phyloP scores from a whole-genome alignment of 768 basidiomycete species.

The Cystobasidium onofrii region DNA sequence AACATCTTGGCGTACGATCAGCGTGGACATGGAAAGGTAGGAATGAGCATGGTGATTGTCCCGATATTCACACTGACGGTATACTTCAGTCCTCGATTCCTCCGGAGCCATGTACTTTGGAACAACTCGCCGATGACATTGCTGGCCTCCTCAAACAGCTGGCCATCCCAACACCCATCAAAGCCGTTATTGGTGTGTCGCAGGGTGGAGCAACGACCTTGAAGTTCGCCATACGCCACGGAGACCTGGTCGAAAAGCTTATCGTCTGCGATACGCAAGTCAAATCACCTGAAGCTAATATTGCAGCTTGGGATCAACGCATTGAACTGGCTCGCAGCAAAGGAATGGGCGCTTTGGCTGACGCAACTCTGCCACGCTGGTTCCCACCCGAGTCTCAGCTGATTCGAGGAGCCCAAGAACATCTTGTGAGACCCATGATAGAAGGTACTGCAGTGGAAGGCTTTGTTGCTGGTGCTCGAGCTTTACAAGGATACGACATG shows the following conservation, averaged over 20 bases:
- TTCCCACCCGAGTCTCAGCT: conserved; percentile 41
- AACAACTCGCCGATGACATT: conserved; percentile 43
- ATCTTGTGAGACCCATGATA: conserved; percentile 40
- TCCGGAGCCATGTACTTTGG: conserved; percentile 40
- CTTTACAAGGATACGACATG: conserved; percentile 45
- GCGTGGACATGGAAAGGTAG: conserved; percentile 45
- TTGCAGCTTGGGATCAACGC: conserved; percentile 45
- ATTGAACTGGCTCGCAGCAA: conserved; percentile 41
- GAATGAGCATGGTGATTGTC: neutral
- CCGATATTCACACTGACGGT: neutral
- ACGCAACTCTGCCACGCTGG: conserved; percentile 44
- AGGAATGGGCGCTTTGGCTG: conserved; percentile 42
- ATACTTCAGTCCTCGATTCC: conserved; percentile 40
- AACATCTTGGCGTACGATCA: conserved; percentile 45
- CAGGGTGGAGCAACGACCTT: conserved; percentile 46
- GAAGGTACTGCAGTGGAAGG: conserved; percentile 42
- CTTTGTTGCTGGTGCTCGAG: conserved; percentile 42
- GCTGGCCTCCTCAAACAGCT: conserved; percentile 41
- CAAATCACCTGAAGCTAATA: conserved; percentile 44
- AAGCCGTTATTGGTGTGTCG: conserved; percentile 45
- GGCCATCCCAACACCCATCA: conserved; percentile 39
- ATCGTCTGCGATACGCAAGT: conserved; percentile 46
- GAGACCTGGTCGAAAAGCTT: conserved; percentile 37
- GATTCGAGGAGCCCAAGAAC: conserved; percentile 37
- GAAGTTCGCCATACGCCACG: conserved; percentile 43